Evolutionary conservation across 1,284 basidiomycete genomes (phyloP), one percentile per base, ranked within the genome.

Genomic region (Leccinum ponderosum): DNA sequence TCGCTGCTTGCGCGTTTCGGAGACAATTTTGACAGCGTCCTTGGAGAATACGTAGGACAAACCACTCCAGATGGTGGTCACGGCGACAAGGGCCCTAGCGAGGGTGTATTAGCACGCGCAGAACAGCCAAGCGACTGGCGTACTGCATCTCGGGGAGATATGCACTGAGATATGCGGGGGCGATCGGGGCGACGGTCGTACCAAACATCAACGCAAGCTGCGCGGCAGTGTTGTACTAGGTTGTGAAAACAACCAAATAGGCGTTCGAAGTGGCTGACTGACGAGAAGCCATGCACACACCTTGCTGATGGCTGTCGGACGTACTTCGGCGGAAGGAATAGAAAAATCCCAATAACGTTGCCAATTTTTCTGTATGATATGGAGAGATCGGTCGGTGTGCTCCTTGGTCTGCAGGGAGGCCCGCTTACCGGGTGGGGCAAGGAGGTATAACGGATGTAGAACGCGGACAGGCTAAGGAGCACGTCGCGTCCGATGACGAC

Each of bases 261-360:
- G 25, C 50, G 7, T 50, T 56, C 8, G 25, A 27, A 4, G 9
- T 33, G 11, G 51, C 27, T 11, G 22, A 50, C 53, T 27, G 29
- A 56, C 42, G 6, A 54, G 47, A 55, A 7, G 35, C 25, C 8
- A n/a, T n/a, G 61, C 5, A 62, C 78, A 53, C 57, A 91, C 93
- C 82, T 97, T 97, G 83, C 93, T 95, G 57, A 97, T 95, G 48
- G 77, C 78, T 4, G 96, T 98, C 0, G 96, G 96, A 29, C 86
- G 86, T 6, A 98, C 95, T 74, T 97, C 94, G 0, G 94, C 97
- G 1, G 94, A 95, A 1, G 97, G 95, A 62, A 98, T 87, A 12
- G 91, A 91, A 62, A 97, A 93, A 73, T 98, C 94, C 89, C 95
- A 98, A 76, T 98, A 99, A 42, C 97, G 85, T 53, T 80, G 73